Evolutionary conservation across 75 land plant species (phyloP).

Genomic region (Selaginella tamariscina): DNA sequence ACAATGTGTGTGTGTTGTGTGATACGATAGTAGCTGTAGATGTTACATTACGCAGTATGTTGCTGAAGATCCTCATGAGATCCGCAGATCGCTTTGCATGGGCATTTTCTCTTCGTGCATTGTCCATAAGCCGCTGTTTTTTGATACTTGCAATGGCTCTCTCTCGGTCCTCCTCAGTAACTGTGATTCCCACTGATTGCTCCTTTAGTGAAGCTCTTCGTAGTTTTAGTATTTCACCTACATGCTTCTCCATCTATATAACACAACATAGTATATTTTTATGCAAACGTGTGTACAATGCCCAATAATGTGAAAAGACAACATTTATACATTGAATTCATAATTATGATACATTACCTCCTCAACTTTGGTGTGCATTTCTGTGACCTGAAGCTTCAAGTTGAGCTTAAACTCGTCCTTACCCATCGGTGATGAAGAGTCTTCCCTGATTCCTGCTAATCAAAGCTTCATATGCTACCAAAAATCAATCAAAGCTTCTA

Average conservation of each 20-base stretch:
- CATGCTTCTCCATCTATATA: conserved; percentile 9
- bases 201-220: conserved; percentile 3
- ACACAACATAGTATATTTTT: neutral
- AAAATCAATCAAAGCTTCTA: no score
- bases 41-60: conserved; percentile 56
- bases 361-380: conserved; percentile 6
- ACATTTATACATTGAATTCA: neutral
- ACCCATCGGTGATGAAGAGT: neutral
- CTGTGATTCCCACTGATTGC: neutral
- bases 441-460: no score
- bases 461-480: no score
- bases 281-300: neutral
- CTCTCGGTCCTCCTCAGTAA: neutral
- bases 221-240: neutral
- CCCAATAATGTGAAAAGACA: neutral
- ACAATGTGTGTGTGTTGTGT: neutral
- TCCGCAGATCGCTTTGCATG: conserved; percentile 67
- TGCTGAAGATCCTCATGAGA: conserved; percentile 74
- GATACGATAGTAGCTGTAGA: neutral
- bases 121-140: conserved; percentile 47
- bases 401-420: neutral
- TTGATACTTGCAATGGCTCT: conserved; percentile 20
- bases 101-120: conserved; percentile 37
- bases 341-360: neutral
- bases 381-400: conserved; percentile 8